Evolutionary conservation across 2,329 filamentous ascomycete species (phyloP).

Genomic region (Ophidiomyces ophidiicola): DNA sequence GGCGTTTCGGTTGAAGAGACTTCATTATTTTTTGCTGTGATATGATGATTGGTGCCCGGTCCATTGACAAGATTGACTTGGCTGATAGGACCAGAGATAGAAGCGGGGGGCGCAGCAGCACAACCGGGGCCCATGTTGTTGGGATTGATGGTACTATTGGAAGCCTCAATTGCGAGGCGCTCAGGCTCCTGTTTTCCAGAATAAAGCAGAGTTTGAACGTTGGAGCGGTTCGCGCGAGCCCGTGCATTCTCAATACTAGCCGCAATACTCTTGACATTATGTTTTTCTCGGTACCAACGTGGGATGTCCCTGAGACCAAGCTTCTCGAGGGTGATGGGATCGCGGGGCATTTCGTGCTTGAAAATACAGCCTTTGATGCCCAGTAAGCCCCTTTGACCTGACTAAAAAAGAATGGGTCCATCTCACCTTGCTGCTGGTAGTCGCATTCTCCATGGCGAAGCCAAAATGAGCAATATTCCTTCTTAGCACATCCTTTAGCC

Average conservation of each 20-base stretch:
- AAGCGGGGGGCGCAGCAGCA: background rate
- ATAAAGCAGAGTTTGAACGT: background rate
- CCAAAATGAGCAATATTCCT: constrained; percentile 55
- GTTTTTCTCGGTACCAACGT: constrained; percentile 45
- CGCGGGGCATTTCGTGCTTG: constrained; percentile 78
- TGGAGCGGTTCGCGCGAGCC: background rate
- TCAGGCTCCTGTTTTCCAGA: background rate
- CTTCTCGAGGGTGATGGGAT: constrained; percentile 51
- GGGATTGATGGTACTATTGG: background rate
- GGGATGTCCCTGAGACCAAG: constrained; percentile 54
- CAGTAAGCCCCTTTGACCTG: constrained; percentile 35
- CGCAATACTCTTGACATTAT: constrained; percentile 14
- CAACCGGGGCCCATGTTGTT: background rate
- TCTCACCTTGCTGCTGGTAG: constrained; percentile 59
- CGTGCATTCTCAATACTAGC: background rate
- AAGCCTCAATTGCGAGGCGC: background rate
- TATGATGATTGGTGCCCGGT: background rate
- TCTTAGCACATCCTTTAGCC: constrained; percentile 10
- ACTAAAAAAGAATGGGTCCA: constrained; percentile 37
- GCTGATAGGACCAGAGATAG: background rate
- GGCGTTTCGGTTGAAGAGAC: too few relatives aligned
- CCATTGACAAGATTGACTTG: background rate
- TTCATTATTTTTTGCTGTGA: too few relatives aligned
- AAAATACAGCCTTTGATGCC: constrained; percentile 57
- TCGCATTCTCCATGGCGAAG: constrained; percentile 74